A percentile compares a stretch with the other conserved stretches of the same genome.
Conservation (phyloP, 495 filamentous ascomycete species). For the Penicillium longicatenatum region DNA sequence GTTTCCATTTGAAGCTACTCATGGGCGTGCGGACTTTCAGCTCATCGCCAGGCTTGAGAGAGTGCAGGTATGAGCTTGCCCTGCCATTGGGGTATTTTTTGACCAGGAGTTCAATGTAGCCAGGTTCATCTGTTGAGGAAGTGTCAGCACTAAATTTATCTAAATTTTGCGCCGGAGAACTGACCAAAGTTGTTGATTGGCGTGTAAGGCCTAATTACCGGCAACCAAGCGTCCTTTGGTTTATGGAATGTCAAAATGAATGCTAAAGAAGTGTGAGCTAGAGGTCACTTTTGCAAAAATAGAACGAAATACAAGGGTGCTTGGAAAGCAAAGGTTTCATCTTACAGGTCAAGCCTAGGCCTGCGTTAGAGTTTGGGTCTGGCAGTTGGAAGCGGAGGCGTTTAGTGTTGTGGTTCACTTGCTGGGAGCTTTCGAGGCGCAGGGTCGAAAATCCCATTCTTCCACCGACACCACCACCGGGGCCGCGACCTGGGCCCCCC, state of each 20-base stretch:
- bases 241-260: no score
- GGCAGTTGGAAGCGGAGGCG: constrained; percentile 63
- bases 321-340: no score
- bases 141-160: constrained; percentile 33
- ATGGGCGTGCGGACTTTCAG: constrained; percentile 55
- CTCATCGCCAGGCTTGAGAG: constrained; percentile 58
- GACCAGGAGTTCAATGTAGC: constrained; percentile 59
- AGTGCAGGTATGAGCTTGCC: constrained; percentile 62
- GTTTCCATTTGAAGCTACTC: constrained; percentile 53
- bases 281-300: constrained; percentile 58
- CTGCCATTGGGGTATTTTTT: constrained; percentile 67
- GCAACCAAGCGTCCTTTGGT: constrained; percentile 54
- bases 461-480: no score
- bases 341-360: constrained; percentile 56
- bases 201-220: constrained; percentile 60
- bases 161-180: no score
- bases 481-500: no score
- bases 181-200: constrained; percentile 59
- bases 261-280: no score
- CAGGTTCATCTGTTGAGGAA: constrained; percentile 46
- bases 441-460: constrained; percentile 27
- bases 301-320: constrained; percentile 37
- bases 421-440: constrained; percentile 48
- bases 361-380: constrained; percentile 46
- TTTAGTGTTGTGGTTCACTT: constrained; percentile 68